Evolutionary conservation across 2,329 filamentous ascomycete genomes (phyloP).

Genomic region (Colletotrichum gigasporum): DNA sequence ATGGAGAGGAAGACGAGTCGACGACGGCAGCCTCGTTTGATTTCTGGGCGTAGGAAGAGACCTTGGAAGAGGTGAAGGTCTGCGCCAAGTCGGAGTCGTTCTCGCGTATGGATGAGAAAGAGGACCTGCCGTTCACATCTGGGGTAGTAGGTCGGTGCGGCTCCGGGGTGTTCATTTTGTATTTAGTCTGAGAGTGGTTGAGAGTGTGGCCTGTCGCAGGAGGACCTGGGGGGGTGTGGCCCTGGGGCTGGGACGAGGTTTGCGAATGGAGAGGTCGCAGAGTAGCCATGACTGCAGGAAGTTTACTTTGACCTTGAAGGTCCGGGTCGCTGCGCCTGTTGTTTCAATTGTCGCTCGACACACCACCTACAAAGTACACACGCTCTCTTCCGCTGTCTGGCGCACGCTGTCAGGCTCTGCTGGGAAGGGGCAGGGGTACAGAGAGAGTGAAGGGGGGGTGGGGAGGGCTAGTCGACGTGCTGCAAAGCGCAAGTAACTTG

Average conservation of each 20-base stretch:
- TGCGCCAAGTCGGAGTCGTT: conserved; percentile 67
- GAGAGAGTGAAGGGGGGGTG: background rate
- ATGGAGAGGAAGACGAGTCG: conserved; percentile 58
- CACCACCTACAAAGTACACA: conserved; percentile 17
- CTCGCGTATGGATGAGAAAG: conserved; percentile 71
- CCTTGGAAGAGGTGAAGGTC: conserved; percentile 70
- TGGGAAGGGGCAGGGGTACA: background rate
- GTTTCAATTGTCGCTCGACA: conserved; percentile 32
- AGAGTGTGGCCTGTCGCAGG: conserved; percentile 32
- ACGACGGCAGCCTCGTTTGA: conserved; percentile 59
- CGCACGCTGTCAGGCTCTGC: background rate
- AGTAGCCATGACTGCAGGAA: conserved; percentile 30
- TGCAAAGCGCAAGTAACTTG: conserved; percentile 6
- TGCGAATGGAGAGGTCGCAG: conserved; percentile 25
- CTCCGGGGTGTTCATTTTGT: conserved; percentile 41
- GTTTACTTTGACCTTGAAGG: conserved; percentile 28
- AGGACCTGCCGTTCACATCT: conserved; percentile 57
- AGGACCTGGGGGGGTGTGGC: conserved; percentile 47
- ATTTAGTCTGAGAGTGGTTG: conserved; percentile 23
- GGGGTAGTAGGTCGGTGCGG: conserved; percentile 39
- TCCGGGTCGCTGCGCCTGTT: conserved; percentile 25
- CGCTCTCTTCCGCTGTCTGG: background rate
- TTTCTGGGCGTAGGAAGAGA: conserved; percentile 64
- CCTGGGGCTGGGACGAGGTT: conserved; percentile 36
- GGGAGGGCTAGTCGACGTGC: background rate